Percentiles rank a stretch among this genome's conserved stretches.
phyloP scores from a whole-genome alignment of 495 filamentous ascomycete genomes.

The Lindgomyces ingoldianus region DNA sequence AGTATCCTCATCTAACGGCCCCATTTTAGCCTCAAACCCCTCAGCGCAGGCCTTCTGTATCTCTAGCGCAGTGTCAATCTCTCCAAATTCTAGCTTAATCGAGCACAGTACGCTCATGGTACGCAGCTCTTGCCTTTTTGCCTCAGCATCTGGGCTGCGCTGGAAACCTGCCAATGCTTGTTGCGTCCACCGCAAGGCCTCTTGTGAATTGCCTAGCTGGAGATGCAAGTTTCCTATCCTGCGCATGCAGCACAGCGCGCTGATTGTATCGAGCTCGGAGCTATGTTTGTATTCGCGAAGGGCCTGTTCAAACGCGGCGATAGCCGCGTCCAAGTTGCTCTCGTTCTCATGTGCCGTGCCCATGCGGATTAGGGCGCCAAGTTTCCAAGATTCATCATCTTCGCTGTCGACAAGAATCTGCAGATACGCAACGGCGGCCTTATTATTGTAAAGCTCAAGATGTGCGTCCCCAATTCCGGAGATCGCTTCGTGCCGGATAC shows the following conservation, averaged over 20 bases:
- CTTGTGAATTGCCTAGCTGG: neutral
- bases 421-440: neutral
- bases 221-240: neutral
- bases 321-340: neutral
- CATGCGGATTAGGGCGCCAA: neutral
- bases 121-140: neutral
- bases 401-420: neutral
- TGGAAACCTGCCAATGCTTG: neutral
- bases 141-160: neutral
- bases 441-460: neutral
- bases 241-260: neutral
- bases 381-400: neutral
- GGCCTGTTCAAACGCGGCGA: neutral
- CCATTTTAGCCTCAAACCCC: neutral
- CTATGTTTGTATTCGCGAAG: neutral
- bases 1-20: neutral
- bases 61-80: neutral
- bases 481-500: neutral
- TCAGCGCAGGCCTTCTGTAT: neutral
- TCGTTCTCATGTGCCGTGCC: neutral
- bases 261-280: neutral
- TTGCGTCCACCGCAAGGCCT: neutral
- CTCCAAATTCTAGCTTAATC: neutral
- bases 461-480: neutral
- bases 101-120: neutral